These are phyloP conservation scores for Ophiostoma angusticollis DNA, from an alignment of 2,329 filamentous ascomycete species.

Conservation along the genomic window DNA sequence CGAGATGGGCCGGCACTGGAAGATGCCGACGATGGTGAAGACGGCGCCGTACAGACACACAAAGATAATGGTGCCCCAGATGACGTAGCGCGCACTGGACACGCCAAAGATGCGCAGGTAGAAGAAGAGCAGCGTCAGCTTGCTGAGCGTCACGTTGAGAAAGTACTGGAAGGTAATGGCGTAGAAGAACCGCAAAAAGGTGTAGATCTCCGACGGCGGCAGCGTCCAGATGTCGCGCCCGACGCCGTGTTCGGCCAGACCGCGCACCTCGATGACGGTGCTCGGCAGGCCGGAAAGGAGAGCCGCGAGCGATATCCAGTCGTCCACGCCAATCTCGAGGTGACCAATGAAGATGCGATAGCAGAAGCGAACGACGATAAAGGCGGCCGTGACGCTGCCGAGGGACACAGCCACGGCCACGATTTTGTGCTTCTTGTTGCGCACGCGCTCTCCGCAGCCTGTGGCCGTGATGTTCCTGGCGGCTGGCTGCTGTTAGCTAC, in stretches of 20 bases:
- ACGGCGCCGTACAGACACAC: conserved; percentile 26
- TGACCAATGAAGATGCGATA: conserved; percentile 22
- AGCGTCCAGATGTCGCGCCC: conserved; percentile 40
- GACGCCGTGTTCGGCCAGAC: conserved; percentile 27
- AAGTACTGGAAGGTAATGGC: conserved; percentile 32
- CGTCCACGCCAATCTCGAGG: conserved; percentile 23
- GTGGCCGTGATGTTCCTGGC: conserved; percentile 17
- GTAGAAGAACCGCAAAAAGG: conserved; percentile 31
- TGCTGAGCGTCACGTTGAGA: conserved; percentile 30
- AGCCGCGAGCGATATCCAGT: conserved; percentile 22
- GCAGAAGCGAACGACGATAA: conserved; percentile 26
- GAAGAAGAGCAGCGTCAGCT: conserved; percentile 40
- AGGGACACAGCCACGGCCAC: conserved; percentile 20
- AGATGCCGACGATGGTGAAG: conserved; percentile 31
- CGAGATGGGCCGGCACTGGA: conserved; percentile 38
- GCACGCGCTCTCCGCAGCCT: conserved; percentile 16
- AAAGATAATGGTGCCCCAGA: conserved; percentile 30
- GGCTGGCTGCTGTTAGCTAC: conserved; percentile 12
- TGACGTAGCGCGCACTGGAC: conserved; percentile 23
- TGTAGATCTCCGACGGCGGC: conserved; percentile 26
- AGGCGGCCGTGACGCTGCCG: conserved; percentile 23
- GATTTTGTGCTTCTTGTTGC: conserved; percentile 21
- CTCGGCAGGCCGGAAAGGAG: conserved; percentile 19
- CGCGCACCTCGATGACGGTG: conserved; percentile 21
- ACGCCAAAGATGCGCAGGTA: conserved; percentile 42